phyloP scores from a whole-genome alignment of 805 yeast species.

The Cyberlindnera misumaiensis region DNA sequence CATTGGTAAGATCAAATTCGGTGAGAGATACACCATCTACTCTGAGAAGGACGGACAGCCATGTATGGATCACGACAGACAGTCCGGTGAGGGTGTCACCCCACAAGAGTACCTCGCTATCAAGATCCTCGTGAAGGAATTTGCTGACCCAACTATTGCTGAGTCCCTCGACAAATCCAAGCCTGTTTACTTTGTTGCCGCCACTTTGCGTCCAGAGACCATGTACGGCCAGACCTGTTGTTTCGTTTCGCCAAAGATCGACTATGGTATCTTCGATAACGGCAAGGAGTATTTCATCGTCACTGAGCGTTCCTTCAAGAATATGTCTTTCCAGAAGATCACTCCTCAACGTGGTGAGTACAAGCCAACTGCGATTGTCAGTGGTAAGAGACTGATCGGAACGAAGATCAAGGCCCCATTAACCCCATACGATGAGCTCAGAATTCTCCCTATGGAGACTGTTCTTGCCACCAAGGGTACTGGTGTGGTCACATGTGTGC shows the following conservation, averaged over 20 bases:
- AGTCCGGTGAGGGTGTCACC: constrained; percentile 91
- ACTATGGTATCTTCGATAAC: constrained; percentile 85
- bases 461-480: constrained; percentile 94
- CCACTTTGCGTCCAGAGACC: constrained; percentile 97
- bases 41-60: constrained; percentile 99
- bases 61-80: constrained; percentile 98
- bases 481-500: constrained; percentile 98
- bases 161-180: constrained; percentile 39
- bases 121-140: constrained; percentile 68
- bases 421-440: constrained; percentile 58
- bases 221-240: constrained; percentile 99
- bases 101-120: constrained; percentile 96
- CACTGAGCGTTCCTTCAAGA: constrained; percentile 93
- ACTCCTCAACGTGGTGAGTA: constrained; percentile 84
- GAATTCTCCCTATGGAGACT: constrained; percentile 96
- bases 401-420: constrained; percentile 83
- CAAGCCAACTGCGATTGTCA: constrained; percentile 48
- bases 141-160: constrained; percentile 40
- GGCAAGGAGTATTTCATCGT: constrained; percentile 73
- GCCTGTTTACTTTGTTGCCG: constrained; percentile 82
- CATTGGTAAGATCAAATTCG: constrained; percentile 88
- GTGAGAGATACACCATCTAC: constrained; percentile 95
- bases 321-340: constrained; percentile 91
- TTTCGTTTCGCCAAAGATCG: constrained; percentile 92
- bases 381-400: constrained; percentile 76